Percentiles rank a stretch among this genome's conserved stretches.
Evolutionary conservation across 192 early-diverging fungal species (phyloP).

Genomic region (Phycomyces blakesleeanus): DNA sequence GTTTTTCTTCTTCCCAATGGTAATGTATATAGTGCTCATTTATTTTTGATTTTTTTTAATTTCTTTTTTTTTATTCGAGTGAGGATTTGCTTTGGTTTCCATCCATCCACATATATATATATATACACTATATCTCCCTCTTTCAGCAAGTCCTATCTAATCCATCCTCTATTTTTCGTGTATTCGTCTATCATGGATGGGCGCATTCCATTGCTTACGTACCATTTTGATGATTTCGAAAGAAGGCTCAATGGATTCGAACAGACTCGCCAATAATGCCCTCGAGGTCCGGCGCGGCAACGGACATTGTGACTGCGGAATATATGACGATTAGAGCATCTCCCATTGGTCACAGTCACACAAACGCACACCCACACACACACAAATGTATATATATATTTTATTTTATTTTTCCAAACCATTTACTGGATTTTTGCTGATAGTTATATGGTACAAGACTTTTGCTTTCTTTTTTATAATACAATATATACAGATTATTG

Average conservation of each 20-base stretch:
- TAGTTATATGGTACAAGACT: too few relatives aligned
- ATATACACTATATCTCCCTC: background rate
- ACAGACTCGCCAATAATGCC: background rate
- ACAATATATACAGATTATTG: too few relatives aligned
- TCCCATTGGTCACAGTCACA: background rate
- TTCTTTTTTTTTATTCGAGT: background rate
- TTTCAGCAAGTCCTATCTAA: background rate
- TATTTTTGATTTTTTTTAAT: too few relatives aligned
- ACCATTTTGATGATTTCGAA: slow-evolving; percentile 8
- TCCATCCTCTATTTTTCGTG: background rate
- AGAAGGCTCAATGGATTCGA: slow-evolving; percentile 5
- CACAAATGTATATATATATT: too few relatives aligned
- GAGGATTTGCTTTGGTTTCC: background rate
- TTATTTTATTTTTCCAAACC: too few relatives aligned
- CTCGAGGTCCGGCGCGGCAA: background rate
- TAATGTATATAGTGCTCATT: too few relatives aligned
- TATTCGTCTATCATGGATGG: background rate
- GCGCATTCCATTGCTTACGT: background rate
- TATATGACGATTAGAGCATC: background rate
- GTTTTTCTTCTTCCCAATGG: slow-evolving; percentile 8
- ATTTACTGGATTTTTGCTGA: too few relatives aligned
- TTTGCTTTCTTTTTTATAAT: too few relatives aligned
- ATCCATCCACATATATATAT: background rate
- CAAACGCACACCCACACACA: too few relatives aligned
- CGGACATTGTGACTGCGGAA: background rate